These are phyloP conservation scores for Colletotrichum theobromicola DNA, from an alignment of 2,329 filamentous ascomycete genomes.

Conservation along the genomic window DNA sequence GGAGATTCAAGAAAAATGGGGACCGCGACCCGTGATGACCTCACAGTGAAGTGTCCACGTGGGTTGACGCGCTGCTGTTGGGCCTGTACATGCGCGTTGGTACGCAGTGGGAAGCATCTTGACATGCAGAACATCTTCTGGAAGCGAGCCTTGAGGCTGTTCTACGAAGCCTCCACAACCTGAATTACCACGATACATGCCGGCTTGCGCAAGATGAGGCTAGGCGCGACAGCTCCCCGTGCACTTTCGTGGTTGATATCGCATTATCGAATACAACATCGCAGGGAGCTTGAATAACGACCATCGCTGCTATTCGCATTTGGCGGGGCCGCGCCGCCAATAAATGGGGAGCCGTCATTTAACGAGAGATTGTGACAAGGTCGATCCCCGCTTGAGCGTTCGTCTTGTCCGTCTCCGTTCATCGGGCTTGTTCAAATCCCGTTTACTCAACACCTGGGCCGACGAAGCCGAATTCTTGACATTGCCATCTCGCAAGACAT, in stretches of 20 bases:
- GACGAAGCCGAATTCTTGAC: background rate
- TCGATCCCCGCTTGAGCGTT: background rate
- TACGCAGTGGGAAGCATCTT: background rate
- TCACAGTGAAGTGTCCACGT: constrained; percentile 15
- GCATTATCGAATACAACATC: background rate
- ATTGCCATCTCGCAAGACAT: background rate
- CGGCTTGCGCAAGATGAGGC: background rate
- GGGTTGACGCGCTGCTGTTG: background rate
- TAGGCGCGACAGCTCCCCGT: background rate
- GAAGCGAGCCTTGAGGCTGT: background rate
- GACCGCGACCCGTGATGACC: constrained; percentile 13
- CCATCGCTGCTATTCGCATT: background rate
- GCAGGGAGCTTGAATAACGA: background rate
- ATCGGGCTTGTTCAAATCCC: background rate
- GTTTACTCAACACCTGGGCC: background rate
- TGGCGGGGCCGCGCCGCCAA: background rate
- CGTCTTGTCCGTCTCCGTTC: background rate
- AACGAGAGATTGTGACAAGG: background rate
- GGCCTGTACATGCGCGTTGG: background rate
- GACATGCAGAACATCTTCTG: background rate
- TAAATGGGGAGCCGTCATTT: background rate
- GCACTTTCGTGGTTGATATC: background rate
- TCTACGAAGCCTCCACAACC: background rate
- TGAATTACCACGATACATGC: background rate
- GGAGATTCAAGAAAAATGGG: constrained; percentile 7